Evolutionary conservation across 257 asterid species (phyloP).

Genomic region (Ligustrum vulgare): DNA sequence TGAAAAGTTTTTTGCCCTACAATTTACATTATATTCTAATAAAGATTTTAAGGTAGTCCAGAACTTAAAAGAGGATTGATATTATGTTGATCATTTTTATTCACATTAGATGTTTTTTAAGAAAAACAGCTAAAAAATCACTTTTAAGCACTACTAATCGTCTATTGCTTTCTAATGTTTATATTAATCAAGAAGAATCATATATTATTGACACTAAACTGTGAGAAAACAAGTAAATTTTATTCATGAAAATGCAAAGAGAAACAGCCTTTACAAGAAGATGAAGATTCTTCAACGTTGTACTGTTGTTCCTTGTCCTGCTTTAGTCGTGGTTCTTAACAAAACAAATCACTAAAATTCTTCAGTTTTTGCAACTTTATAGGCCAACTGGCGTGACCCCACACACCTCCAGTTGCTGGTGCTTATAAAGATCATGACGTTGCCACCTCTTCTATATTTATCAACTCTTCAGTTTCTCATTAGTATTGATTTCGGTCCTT

Average conservation of each 20-base stretch:
- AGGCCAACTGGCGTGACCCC: conserved; percentile 32
- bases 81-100: no score
- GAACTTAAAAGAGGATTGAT: no score
- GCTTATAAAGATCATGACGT: conserved; percentile 36
- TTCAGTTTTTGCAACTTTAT: conserved; percentile 30
- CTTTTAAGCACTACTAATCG: not conserved
- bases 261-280: no score
- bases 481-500: not conserved
- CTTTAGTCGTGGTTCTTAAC: conserved; percentile 52
- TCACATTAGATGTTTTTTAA: no score
- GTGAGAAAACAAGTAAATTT: no score
- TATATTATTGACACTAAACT: not conserved
- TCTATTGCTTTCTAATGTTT: no score
- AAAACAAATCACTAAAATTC: conserved; percentile 23
- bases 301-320: no score
- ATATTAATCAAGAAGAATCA: not conserved
- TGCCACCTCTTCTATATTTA: conserved; percentile 17
- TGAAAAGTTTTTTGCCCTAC: not conserved
- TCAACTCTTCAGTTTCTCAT: not conserved
- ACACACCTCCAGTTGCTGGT: not conserved
- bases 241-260: not conserved
- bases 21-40: no score
- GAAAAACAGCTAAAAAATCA: no score
- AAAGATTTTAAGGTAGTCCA: no score
- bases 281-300: not conserved